These are phyloP conservation scores for Salix suchowensis DNA, from an alignment of 345 rosid species.

Conservation along the genomic window DNA sequence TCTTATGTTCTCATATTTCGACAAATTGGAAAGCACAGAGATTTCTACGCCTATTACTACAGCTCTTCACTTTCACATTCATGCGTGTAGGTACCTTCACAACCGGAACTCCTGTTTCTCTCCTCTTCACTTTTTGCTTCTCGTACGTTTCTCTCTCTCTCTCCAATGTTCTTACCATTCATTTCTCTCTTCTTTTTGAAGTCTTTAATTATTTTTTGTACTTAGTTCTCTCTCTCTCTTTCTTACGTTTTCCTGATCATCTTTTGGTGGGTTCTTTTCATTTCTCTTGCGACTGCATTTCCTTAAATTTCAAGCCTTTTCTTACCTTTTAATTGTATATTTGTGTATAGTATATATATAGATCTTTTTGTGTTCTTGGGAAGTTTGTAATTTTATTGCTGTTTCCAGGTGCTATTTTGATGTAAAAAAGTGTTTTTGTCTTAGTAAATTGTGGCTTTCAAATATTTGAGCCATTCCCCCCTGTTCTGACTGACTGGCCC, in stretches of 20 bases:
- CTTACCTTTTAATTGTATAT: neutral
- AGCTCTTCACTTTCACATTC: neutral
- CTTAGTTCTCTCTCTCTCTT: neutral
- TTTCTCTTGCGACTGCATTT: neutral
- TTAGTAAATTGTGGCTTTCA: neutral
- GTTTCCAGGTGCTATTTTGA: neutral
- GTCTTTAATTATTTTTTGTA: neutral
- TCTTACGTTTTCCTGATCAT: neutral
- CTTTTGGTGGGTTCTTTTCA: neutral
- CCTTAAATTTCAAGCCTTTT: neutral
- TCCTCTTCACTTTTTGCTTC: neutral
- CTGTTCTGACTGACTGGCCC: too few species aligned
- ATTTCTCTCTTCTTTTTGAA: neutral
- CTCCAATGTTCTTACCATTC: neutral
- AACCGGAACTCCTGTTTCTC: neutral
- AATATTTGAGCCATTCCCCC: neutral
- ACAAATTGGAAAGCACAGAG: constrained; percentile 3
- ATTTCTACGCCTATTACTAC: constrained; percentile 9
- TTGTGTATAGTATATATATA: neutral
- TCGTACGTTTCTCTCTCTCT: neutral
- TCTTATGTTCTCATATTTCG: neutral
- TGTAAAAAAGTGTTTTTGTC: neutral
- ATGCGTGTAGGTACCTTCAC: neutral
- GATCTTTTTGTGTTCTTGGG: neutral
- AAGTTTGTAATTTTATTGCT: neutral